Evolutionary conservation across 2,329 filamentous ascomycete species (phyloP).

Genomic region (Fusarium staphyleae): DNA sequence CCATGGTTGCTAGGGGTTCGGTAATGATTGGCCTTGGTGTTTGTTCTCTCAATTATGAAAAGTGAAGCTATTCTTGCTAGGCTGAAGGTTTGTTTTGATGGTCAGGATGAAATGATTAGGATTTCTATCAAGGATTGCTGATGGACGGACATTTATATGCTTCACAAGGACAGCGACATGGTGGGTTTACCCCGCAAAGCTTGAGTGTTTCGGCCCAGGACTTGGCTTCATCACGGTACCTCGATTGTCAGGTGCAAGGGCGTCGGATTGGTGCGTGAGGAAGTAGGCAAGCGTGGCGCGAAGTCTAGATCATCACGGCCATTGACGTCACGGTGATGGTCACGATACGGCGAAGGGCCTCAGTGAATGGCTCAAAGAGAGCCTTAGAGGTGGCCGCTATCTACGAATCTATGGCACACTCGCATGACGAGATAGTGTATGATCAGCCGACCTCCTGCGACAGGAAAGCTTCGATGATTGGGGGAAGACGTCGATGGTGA

Average conservation of each 20-base stretch:
- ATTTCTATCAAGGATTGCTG: background rate
- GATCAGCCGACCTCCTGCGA: conserved; percentile 25
- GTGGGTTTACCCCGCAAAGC: conserved; percentile 42
- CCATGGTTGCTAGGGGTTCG: conserved; percentile 25
- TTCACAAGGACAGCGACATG: conserved; percentile 8
- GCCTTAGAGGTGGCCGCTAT: conserved; percentile 20
- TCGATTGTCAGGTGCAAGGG: conserved; percentile 4
- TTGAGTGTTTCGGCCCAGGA: conserved; percentile 16
- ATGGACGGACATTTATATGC: conserved; percentile 28
- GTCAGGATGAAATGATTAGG: background rate
- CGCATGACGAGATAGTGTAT: conserved; percentile 23
- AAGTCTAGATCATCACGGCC: conserved; percentile 29
- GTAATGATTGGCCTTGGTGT: background rate
- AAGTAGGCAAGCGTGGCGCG: conserved; percentile 23
- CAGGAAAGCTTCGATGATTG: conserved; percentile 20
- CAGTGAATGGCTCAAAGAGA: conserved; percentile 11
- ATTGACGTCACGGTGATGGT: conserved; percentile 44
- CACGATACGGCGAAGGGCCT: conserved; percentile 26
- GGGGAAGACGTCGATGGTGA: conserved; percentile 10
- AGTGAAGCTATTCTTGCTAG: background rate
- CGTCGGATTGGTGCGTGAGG: conserved; percentile 1
- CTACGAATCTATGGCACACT: conserved; percentile 8
- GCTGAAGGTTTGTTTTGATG: background rate
- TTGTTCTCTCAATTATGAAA: background rate
- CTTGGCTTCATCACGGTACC: conserved; percentile 5